A percentile compares a stretch with the other conserved stretches of the same genome.
Evolutionary conservation across 495 filamentous ascomycete species (phyloP).

Genomic region (Platismatia glauca): DNA sequence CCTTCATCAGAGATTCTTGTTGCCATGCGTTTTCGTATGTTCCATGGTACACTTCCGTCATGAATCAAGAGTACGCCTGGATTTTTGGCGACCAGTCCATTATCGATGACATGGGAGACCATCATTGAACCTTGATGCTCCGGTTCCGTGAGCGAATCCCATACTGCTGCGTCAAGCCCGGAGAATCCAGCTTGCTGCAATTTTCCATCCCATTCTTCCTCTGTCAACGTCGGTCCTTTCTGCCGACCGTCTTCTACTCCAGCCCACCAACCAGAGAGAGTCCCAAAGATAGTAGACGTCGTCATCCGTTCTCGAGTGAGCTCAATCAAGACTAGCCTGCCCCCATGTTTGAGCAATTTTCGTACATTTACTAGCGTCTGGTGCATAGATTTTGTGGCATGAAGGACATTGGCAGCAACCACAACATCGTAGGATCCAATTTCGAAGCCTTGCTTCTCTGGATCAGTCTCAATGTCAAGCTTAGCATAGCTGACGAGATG

Average conservation of each 20-base stretch:
- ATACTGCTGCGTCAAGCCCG: background rate
- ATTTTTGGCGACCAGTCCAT: constrained; percentile 9
- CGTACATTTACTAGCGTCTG: constrained; percentile 30
- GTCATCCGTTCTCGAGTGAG: constrained; percentile 9
- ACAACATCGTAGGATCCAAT: constrained; percentile 25
- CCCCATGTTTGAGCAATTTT: constrained; percentile 26
- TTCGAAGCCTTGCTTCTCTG: constrained; percentile 35
- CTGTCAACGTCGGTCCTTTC: constrained; percentile 12
- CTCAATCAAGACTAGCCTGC: constrained; percentile 23
- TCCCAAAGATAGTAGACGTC: constrained; percentile 13
- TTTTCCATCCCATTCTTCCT: constrained; percentile 18
- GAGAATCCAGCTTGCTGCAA: constrained; percentile 19
- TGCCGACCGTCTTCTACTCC: constrained; percentile 17
- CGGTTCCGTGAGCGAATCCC: constrained; percentile 5
- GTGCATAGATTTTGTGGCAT: constrained; percentile 30
- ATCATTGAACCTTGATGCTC: constrained; percentile 16
- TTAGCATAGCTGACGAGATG: constrained; percentile 10
- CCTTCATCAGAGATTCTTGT: background rate
- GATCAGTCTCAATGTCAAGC: constrained; percentile 25
- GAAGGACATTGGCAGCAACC: constrained; percentile 24
- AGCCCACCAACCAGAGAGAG: constrained; percentile 27
- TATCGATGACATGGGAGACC: constrained; percentile 3
- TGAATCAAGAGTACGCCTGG: constrained; percentile 23
- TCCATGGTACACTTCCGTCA: background rate
- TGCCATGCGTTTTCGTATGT: background rate